phyloP scores from a whole-genome alignment of 2,329 filamentous ascomycete genomes.

The Monosporascus sp. region DNA sequence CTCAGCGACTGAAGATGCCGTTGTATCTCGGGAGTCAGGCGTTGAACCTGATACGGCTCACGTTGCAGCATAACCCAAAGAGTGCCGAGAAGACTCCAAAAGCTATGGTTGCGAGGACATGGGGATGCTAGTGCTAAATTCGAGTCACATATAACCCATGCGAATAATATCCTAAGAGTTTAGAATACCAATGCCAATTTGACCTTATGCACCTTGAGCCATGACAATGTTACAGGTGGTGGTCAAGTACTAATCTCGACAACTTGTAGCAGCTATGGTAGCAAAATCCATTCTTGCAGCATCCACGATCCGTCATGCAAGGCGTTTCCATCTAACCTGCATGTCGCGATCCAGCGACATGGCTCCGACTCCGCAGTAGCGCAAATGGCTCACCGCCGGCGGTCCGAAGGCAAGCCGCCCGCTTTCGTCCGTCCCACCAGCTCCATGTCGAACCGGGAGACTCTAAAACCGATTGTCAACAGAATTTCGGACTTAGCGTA shows the following conservation, averaged over 20 bases:
- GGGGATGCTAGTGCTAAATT: conserved; percentile 5
- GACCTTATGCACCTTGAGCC: too few relatives aligned
- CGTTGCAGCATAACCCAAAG: conserved; percentile 16
- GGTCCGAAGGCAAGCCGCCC: conserved; percentile 3
- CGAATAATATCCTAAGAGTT: too few relatives aligned
- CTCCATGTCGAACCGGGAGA: conserved; percentile 28
- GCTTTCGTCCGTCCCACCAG: conserved; percentile 11
- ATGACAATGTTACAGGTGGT: too few relatives aligned
- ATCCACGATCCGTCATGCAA: too few relatives aligned
- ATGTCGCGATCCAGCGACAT: conserved; percentile 9
- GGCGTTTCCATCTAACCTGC: conserved; percentile 5
- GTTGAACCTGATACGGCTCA: conserved; percentile 30
- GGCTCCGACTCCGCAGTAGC: conserved; percentile 1
- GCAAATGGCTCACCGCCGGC: conserved; percentile 2
- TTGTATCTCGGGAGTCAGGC: conserved; percentile 37
- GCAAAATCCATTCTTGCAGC: too few relatives aligned
- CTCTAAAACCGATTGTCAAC: conserved; percentile 25
- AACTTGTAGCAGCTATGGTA: too few relatives aligned
- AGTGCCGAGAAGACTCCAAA: conserved; percentile 14
- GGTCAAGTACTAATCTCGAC: too few relatives aligned
- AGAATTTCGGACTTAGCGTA: conserved; percentile 38
- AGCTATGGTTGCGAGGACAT: conserved; percentile 21
- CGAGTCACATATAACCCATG: too few relatives aligned
- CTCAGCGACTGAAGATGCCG: conserved; percentile 36
- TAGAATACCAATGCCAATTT: too few relatives aligned